Percentiles rank a stretch among this genome's conserved stretches.
phyloP scores from a whole-genome alignment of 495 filamentous ascomycete species.

The Usnea hakonensis region DNA sequence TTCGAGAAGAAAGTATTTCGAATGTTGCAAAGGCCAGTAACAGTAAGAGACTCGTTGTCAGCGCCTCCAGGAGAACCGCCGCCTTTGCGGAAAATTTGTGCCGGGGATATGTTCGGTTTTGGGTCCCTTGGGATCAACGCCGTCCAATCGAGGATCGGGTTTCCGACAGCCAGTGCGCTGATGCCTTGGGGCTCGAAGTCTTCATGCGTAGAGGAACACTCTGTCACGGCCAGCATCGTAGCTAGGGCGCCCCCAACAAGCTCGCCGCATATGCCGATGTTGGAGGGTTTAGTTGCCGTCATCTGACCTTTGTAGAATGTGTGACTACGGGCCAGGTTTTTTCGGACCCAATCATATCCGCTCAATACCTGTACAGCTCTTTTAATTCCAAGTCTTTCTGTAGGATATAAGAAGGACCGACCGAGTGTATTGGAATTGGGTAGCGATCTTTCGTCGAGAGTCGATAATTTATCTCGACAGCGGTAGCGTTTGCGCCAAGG shows the following conservation, averaged over 20 bases:
- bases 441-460: conserved; percentile 23
- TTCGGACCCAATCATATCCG: conserved; percentile 37
- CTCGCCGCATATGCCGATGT: conserved; percentile 44
- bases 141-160: conserved; percentile 38
- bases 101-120: not conserved
- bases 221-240: conserved; percentile 52
- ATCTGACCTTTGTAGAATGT: not conserved
- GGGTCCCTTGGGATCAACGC: not conserved
- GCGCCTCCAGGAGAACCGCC: not conserved
- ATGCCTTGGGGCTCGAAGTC: conserved; percentile 22
- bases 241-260: conserved; percentile 50
- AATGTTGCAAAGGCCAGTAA: conserved; percentile 5
- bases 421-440: conserved; percentile 37
- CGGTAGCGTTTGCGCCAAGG: conserved; percentile 26
- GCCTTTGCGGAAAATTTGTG: not conserved
- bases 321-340: conserved; percentile 25
- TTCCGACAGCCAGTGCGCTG: conserved; percentile 33
- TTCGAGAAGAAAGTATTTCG: conserved; percentile 39
- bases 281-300: conserved; percentile 17
- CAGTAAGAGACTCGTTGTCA: conserved; percentile 1
- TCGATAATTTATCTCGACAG: conserved; percentile 33
- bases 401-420: not conserved
- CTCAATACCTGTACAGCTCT: conserved; percentile 22
- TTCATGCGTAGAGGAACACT: conserved; percentile 34
- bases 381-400: not conserved